Conservation (phyloP, 78 protist genomes). For the Acrasis kona region DNA sequence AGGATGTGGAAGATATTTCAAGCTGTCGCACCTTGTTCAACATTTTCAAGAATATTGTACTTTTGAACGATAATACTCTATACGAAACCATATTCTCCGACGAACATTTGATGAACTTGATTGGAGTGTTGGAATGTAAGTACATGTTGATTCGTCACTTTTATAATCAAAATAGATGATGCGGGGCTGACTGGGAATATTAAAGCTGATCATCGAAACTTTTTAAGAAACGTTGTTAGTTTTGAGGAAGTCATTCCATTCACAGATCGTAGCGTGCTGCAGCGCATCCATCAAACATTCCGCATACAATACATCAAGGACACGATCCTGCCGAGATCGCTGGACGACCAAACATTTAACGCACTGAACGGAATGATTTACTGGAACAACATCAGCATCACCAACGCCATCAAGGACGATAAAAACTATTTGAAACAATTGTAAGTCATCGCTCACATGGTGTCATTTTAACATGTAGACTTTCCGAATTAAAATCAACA, state of each 20-base stretch:
- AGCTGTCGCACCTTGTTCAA: conserved; percentile 22
- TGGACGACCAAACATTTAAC: conserved; percentile 66
- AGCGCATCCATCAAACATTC: conserved; percentile 67
- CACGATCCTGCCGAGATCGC: conserved; percentile 63
- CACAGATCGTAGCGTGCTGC: background rate
- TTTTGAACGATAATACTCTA: background rate
- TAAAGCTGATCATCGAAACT: conserved; percentile 47
- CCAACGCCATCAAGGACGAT: conserved; percentile 31
- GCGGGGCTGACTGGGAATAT: conserved; percentile 44
- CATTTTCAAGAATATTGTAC: conserved; percentile 36
- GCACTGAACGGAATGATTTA: conserved; percentile 52
- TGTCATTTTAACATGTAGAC: no score
- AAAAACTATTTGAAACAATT: conserved; percentile 18
- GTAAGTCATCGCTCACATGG: conserved; percentile 27
- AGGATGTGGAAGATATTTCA: conserved; percentile 15
- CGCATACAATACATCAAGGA: conserved; percentile 70
- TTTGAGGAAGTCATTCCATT: conserved; percentile 63
- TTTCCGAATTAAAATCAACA: no score
- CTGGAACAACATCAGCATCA: conserved; percentile 59
- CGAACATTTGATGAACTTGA: conserved; percentile 30
- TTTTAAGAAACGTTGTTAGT: conserved; percentile 1
- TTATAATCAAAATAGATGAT: conserved; percentile 53
- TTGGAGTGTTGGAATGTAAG: conserved; percentile 74
- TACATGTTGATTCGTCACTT: background rate
- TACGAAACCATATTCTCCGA: conserved; percentile 34